A percentile compares a stretch with the other conserved stretches of the same genome.
Conservation (phyloP, 148 eudicot species). For the Suaeda aralocaspica region DNA sequence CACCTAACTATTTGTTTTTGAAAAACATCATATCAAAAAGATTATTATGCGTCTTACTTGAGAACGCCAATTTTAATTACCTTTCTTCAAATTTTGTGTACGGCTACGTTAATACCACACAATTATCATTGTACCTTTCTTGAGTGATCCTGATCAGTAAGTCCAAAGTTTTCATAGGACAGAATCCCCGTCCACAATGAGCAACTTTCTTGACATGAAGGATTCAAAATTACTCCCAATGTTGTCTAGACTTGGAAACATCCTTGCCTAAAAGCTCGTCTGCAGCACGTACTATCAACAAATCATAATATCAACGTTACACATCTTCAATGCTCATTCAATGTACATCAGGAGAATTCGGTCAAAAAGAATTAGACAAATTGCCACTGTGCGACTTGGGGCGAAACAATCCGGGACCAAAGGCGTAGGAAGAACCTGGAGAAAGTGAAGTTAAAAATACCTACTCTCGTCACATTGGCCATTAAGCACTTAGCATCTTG, state of each 20-base stretch:
- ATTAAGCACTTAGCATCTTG: too few species aligned
- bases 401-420: too few species aligned
- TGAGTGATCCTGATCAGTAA: neutral
- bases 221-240: conserved; percentile 3
- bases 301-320: neutral
- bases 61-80: neutral
- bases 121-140: conserved; percentile 1
- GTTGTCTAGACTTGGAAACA: conserved; percentile 13
- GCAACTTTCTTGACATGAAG: conserved; percentile 21
- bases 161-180: conserved; percentile 14
- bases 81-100: conserved; percentile 23
- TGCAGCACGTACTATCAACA: too few species aligned
- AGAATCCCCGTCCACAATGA: conserved; percentile 19
- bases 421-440: too few species aligned
- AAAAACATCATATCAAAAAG: too few species aligned
- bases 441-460: too few species aligned
- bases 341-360: too few species aligned
- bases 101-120: conserved; percentile 23
- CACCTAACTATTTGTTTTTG: too few species aligned
- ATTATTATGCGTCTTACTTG: neutral
- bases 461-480: too few species aligned
- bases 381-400: too few species aligned
- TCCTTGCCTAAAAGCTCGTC: conserved; percentile 23
- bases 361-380: too few species aligned
- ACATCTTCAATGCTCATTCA: too few species aligned